These are phyloP conservation scores for Myriosclerotinia duriaeana DNA, from an alignment of 2,329 filamentous ascomycete species.

Conservation along the genomic window DNA sequence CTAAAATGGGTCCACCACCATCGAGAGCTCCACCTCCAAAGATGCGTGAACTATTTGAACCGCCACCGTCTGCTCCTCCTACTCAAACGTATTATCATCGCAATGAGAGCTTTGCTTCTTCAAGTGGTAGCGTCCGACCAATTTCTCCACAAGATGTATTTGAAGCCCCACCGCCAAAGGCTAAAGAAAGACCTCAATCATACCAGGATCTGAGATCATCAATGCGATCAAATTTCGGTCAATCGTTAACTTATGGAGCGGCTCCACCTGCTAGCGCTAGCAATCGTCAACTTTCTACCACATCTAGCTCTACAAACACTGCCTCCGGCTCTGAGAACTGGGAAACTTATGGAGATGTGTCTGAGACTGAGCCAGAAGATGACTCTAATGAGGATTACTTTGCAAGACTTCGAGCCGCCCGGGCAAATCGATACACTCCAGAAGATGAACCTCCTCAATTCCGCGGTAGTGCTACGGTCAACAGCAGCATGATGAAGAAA, in stretches of 20 bases:
- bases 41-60: slow-evolving; percentile 78
- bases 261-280: slow-evolving; percentile 35
- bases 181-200: slow-evolving; percentile 41
- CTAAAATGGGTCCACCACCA: slow-evolving; percentile 53
- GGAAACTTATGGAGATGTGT: slow-evolving; percentile 91
- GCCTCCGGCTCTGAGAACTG: slow-evolving; percentile 91
- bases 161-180: slow-evolving; percentile 57
- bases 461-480: slow-evolving; percentile 17
- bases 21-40: slow-evolving; percentile 77
- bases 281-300: slow-evolving; percentile 69
- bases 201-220: slow-evolving; percentile 47
- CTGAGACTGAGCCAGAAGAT: slow-evolving; percentile 72
- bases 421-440: slow-evolving; percentile 62
- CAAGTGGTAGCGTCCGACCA: slow-evolving; percentile 55
- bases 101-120: slow-evolving; percentile 48
- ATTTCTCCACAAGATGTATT: slow-evolving; percentile 82
- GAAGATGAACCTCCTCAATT: slow-evolving; percentile 43
- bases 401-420: slow-evolving; percentile 69
- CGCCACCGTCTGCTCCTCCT: slow-evolving; percentile 47
- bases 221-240: slow-evolving; percentile 43
- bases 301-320: slow-evolving; percentile 62
- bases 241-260: slow-evolving; percentile 33
- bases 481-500: slow-evolving; percentile 52
- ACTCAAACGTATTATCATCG: slow-evolving; percentile 56
- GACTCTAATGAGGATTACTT: slow-evolving; percentile 87